phyloP scores from a whole-genome alignment of 805 yeast genomes.

The Nakazawaea populi region DNA sequence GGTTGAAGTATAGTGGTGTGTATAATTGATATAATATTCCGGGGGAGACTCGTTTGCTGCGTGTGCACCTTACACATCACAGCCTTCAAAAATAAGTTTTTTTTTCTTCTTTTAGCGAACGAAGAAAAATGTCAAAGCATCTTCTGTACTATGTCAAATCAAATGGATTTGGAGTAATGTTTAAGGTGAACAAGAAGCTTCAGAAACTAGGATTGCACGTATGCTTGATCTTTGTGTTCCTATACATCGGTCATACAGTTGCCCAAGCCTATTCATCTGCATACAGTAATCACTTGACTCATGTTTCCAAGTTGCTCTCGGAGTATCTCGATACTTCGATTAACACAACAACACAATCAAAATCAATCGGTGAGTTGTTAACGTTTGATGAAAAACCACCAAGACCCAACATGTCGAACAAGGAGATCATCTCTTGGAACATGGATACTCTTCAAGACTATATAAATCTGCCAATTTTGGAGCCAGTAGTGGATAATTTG shows the following conservation, averaged over 20 bases:
- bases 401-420: not conserved
- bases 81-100: not conserved
- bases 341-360: conserved; percentile 13
- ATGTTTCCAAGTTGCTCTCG: not conserved
- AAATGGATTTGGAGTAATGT: not conserved
- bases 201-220: not conserved
- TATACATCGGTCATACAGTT: conserved; percentile 2
- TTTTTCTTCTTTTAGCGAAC: too few relatives aligned
- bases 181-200: conserved; percentile 1
- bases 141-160: too few relatives aligned
- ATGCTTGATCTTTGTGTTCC: not conserved
- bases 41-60: not conserved
- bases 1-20: conserved; percentile 1
- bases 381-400: conserved; percentile 27
- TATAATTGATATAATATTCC: not conserved
- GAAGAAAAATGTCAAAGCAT: too few relatives aligned
- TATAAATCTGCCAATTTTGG: conserved; percentile 24
- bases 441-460: not conserved
- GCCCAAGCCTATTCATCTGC: not conserved
- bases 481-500: conserved; percentile 39
- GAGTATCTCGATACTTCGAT: not conserved
- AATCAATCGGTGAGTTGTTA: conserved; percentile 36
- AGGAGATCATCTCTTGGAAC: conserved; percentile 2
- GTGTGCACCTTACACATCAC: not conserved
- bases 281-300: conserved; percentile 1